Base-by-base conservation (phyloP, 129 eudicot genomes). In the Gnaphalium uliginosum region DNA sequence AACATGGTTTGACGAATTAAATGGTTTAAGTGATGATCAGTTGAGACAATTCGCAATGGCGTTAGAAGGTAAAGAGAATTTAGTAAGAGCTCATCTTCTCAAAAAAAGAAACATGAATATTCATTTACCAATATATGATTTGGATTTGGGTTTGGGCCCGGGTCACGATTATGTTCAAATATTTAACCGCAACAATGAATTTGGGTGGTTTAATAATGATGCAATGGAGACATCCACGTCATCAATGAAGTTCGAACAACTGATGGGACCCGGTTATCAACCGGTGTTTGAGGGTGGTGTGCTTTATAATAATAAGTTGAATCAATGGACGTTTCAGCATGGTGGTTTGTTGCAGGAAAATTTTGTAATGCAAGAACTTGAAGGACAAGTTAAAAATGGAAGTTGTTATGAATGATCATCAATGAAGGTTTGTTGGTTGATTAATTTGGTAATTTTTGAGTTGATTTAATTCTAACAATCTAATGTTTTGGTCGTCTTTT, bases 1-100 rank as follows among this genome's bases (percentile, higher is more conserved):
- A 0, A 83, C 86, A 3, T 87, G 86, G 86, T 64, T 84, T n/a
- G 86, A 84, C 4, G 74, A 39, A 25, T 41, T 87, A 60, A 37
- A 78, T 30, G 29, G 32, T 11, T 56, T 78, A 6, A 2, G 59
- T 6, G 86, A 81, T 17, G 21, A 10, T 6, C 75, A 81, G 5
- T 35, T 87, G 68, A 62, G 85, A 6, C 78, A 74, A 19, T 82
- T 84, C 17, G 81, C 81, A 0, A 25, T 62, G 19, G 22, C 11
- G 37, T 70, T 87, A 81, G 76, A 71, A 51, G 22, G 11, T 10
- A 79, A 78, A 62, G 73, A 78, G 74, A 78, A 56, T 32, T 7
- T 27, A 8, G 85, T 79, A 1, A 69, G 75, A 5, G 41, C 65
- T 6, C 77, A 37, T 53, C 71, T 84, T 33, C n/a, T 68, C 6